A percentile compares a stretch with the other conserved stretches of the same genome.
Evolutionary conservation across 768 basidiomycete genomes (phyloP).

Genomic region (Boletus reticuloceps): DNA sequence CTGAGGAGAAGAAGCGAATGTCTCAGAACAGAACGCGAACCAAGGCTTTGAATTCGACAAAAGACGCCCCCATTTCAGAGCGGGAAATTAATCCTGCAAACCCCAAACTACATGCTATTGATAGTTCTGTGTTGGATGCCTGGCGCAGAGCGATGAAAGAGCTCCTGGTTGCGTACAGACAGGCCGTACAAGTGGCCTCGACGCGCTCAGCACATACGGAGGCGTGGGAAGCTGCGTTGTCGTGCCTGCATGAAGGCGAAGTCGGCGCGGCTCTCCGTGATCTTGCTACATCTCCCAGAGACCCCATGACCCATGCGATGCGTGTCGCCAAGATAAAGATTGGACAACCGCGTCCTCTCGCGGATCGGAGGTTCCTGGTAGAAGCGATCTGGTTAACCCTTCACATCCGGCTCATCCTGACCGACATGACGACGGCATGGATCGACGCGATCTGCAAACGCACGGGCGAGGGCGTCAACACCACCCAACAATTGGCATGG

Average conservation of each 20-base stretch:
- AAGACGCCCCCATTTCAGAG: slow-evolving; percentile 23
- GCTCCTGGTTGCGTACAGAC: slow-evolving; percentile 39
- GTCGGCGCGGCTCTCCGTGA: slow-evolving; percentile 33
- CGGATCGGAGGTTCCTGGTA: slow-evolving; percentile 57
- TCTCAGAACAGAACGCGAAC: slow-evolving; percentile 10
- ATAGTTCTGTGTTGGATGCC: slow-evolving; percentile 26
- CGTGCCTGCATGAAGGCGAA: slow-evolving; percentile 50
- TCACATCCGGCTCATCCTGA: slow-evolving; percentile 50
- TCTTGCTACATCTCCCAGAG: slow-evolving; percentile 35
- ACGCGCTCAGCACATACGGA: slow-evolving; percentile 54
- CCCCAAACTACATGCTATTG: slow-evolving; percentile 27
- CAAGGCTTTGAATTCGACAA: slow-evolving; percentile 12
- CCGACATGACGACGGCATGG: slow-evolving; percentile 42
- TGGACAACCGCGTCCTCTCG: slow-evolving; percentile 56
- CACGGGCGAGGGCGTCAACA: slow-evolving; percentile 15
- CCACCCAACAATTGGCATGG: slow-evolving; percentile 41
- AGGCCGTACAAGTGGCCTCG: slow-evolving; percentile 38
- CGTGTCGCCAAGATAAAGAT: slow-evolving; percentile 48
- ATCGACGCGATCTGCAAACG: slow-evolving; percentile 32
- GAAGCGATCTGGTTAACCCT: slow-evolving; percentile 60
- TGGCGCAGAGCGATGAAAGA: slow-evolving; percentile 41
- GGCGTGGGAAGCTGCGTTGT: slow-evolving; percentile 62
- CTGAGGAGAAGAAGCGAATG: not conserved
- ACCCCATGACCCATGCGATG: slow-evolving; percentile 50
- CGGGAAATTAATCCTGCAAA: slow-evolving; percentile 29